Evolutionary conservation across 495 filamentous ascomycete genomes (phyloP).

Genomic region (Jackrogersella multiformis): DNA sequence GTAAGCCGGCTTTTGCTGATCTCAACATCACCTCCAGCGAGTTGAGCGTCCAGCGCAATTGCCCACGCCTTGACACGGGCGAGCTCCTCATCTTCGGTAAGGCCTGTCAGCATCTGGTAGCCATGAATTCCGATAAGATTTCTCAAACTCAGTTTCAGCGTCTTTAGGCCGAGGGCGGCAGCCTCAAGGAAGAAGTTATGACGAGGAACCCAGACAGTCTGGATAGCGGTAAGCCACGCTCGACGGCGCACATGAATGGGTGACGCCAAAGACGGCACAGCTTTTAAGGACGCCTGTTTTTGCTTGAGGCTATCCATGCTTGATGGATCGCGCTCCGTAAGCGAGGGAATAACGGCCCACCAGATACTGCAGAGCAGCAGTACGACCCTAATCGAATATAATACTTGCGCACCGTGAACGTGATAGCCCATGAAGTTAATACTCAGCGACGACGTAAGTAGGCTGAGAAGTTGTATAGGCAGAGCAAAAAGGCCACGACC

Average conservation of each 20-base stretch:
- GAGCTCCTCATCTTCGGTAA: constrained; percentile 84
- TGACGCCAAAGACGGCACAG: constrained; percentile 76
- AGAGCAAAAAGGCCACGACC: constrained; percentile 76
- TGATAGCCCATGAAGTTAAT: constrained; percentile 61
- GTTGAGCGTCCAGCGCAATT: constrained; percentile 92
- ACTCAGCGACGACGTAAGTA: constrained; percentile 50
- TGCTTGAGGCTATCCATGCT: constrained; percentile 56
- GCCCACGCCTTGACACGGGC: constrained; percentile 92
- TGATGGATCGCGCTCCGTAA: constrained; percentile 62
- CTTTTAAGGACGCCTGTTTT: constrained; percentile 52
- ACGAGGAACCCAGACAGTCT: constrained; percentile 91
- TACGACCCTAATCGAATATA: constrained; percentile 65
- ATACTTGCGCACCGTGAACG: constrained; percentile 49
- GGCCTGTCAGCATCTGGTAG: constrained; percentile 80
- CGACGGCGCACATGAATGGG: constrained; percentile 85
- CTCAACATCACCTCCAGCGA: constrained; percentile 91
- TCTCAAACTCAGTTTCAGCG: constrained; percentile 79
- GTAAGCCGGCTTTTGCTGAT: constrained; percentile 88
- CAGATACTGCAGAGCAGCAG: constrained; percentile 73
- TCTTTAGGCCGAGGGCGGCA: constrained; percentile 80
- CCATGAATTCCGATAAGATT: constrained; percentile 78
- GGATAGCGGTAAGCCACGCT: constrained; percentile 94
- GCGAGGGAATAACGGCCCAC: constrained; percentile 71
- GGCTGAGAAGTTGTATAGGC: constrained; percentile 65
- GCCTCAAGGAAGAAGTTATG: constrained; percentile 87